Conservation (phyloP, 2,329 filamentous ascomycete genomes). For the Sclerotinia borealis region DNA sequence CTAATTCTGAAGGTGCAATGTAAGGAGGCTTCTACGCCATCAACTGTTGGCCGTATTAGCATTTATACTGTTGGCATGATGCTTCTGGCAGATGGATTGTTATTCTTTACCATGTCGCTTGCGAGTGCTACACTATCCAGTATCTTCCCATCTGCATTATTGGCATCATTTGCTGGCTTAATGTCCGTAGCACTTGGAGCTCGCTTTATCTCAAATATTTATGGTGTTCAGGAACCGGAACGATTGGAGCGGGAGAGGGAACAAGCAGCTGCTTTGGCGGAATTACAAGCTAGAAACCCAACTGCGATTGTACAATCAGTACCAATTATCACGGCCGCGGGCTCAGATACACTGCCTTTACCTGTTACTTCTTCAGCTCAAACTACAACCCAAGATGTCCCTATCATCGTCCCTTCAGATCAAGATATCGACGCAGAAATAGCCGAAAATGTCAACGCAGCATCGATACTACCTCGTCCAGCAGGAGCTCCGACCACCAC, state of each 20-base stretch:
- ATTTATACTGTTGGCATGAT: slow-evolving; percentile 57
- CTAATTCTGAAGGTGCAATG: slow-evolving; percentile 58
- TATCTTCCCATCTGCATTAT: slow-evolving; percentile 51
- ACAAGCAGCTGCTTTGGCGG: slow-evolving; percentile 25
- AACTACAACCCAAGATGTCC: slow-evolving; percentile 24
- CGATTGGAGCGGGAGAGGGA: slow-evolving; percentile 36
- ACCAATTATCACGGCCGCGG: slow-evolving; percentile 26
- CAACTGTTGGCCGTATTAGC: slow-evolving; percentile 60
- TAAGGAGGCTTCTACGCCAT: slow-evolving; percentile 60
- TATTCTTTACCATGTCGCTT: slow-evolving; percentile 50
- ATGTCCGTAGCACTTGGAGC: slow-evolving; percentile 52
- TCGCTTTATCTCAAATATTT: slow-evolving; percentile 53
- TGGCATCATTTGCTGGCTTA: slow-evolving; percentile 47
- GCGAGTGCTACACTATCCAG: slow-evolving; percentile 49
- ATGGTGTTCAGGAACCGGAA: slow-evolving; percentile 55
- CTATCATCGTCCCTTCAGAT: slow-evolving; percentile 57
- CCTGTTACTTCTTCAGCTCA: slow-evolving; percentile 1
- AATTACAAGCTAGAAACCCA: slow-evolving; percentile 23
- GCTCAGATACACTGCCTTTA: slow-evolving; percentile 19
- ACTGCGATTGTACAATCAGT: slow-evolving; percentile 15
- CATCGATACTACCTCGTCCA: slow-evolving; percentile 23
- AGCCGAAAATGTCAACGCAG: slow-evolving; percentile 34
- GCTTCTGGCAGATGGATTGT: slow-evolving; percentile 56
- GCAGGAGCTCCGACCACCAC: slow-evolving; percentile 23
- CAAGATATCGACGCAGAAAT: slow-evolving; percentile 59